Base-by-base conservation (phyloP, 2,329 filamentous ascomycete genomes). In the Exserohilum rostratum region DNA sequence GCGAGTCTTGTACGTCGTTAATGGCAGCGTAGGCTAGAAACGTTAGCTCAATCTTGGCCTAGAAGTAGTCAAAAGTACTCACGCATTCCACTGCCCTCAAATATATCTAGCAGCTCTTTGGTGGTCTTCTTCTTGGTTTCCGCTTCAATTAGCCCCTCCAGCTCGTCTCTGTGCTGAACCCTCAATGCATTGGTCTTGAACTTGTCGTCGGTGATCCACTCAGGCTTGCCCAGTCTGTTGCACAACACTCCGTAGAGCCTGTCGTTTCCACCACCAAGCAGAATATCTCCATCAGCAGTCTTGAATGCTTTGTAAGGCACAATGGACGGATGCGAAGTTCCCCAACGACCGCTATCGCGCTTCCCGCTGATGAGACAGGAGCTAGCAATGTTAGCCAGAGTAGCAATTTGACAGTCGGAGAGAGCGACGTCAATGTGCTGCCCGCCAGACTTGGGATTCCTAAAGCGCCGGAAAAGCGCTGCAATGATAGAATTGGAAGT, bases 281-380 rank as follows among this genome's bases (percentile, higher is more conserved):
- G 78, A 44, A 88, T 82, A 63, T 87, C 84, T 13, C 86, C 85
- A 57, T 88, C 85, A 2, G 75, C 75, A 2, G 86, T 88, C 67
- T 83, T 82, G 76, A 87, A 99, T 0, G 91, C 91, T 67, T 89
- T 88, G 75, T 99, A 99, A 0, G 95, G 95, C 0, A 99, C 95
- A 71, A 99, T 98, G 0, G 91, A 96, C n/a, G 93, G 95, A 80
- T 99, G 95, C 38, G 93, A 93, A 3, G 95, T 99, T 6, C 95
- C 95, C 93, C 95, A 98, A 60, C 95, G 84, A 0, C 95, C 95
- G 0, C 87, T 85, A 72, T 99, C 95, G 63, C 88, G 89, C 75
- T 96, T 79, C 2, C 93, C 93, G 65, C 90, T 96, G 59, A 98
- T 89, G 37, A 99, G 79, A 56, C 89, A 91, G 55, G 92, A 96